Base-by-base conservation (phyloP, 345 rosid genomes). In the Firmiana major region DNA sequence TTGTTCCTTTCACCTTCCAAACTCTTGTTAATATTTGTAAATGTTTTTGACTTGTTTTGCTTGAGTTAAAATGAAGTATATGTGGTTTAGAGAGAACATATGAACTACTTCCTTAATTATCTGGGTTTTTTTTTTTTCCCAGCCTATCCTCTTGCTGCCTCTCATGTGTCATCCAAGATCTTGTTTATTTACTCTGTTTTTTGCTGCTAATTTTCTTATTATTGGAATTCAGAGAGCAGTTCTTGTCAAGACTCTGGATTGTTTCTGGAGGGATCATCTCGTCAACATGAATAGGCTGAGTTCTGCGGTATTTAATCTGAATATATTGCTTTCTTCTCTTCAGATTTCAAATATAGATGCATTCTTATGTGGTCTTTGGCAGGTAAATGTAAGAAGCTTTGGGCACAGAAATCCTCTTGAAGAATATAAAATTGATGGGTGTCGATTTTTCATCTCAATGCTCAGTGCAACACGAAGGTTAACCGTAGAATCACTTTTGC, bases 321-420 rank as follows among this genome's bases (percentile, higher is more conserved):
- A 66, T 63, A 77, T 51, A 48, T 54, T 45, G 49, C 69, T 46
- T 70, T 55, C 3, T 31, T 63, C 58, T 59, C 13, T 75, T 71
- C 53, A 1, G 24, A 49, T 22, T 49, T 82, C 57, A 24, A 42
- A 16, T 40, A 24, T 70, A 78, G 66, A 70, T 45, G 69, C 77
- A 62, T 78, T 84, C 63, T 80, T 75, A 63, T 28, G 13, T 66
- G 73, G 48, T 28, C 75, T 31, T 55, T 84, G 31, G 75, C 83
- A 94, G 98, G 97, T 94, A 60, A 91, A 93, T 68, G 97, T 93
- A 5, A 82, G 98, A 88, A 91, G 98, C 84, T 94, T 94, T 77
- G 98, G 97, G 57, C 97, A 93, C 83, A 88, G 98, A 76, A 93
- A 94, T 85, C 98, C 98, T 82, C 98, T 93, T 5, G 98, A 94